phyloP scores from a whole-genome alignment of 1,284 basidiomycete genomes.

The Anthracocystis walkeri region DNA sequence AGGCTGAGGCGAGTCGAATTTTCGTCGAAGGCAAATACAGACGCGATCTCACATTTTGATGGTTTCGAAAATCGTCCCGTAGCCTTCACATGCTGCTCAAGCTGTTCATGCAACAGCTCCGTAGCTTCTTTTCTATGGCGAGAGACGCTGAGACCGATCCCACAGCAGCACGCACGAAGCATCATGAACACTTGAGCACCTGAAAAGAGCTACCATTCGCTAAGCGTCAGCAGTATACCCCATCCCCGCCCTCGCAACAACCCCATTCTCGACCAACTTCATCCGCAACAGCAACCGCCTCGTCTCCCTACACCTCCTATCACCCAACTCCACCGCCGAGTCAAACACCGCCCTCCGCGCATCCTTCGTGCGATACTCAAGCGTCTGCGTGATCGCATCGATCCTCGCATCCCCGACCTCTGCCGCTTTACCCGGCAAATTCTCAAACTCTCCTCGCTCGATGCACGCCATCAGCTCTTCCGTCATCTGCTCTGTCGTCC shows the following conservation, averaged over 20 bases:
- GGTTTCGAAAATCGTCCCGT: background rate
- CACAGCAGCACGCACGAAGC: background rate
- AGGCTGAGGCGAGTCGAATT: background rate
- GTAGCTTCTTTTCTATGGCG: background rate
- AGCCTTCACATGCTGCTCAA: too few species aligned
- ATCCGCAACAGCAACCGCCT: constrained; percentile 81
- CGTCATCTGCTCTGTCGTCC: constrained; percentile 78
- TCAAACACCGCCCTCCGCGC: constrained; percentile 80
- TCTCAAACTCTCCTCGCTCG: constrained; percentile 79
- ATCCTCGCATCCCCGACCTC: constrained; percentile 82
- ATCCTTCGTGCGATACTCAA: constrained; percentile 80
- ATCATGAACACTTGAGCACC: background rate
- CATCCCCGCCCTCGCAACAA: constrained; percentile 33
- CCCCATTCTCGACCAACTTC: constrained; percentile 74
- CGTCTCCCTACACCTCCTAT: constrained; percentile 78
- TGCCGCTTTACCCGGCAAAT: constrained; percentile 80
- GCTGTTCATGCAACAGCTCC: background rate
- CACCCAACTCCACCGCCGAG: constrained; percentile 78
- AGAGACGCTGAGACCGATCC: background rate
- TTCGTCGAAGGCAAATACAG: background rate
- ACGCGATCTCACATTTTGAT: constrained; percentile 3
- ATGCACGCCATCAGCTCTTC: constrained; percentile 80
- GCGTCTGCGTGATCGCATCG: constrained; percentile 73
- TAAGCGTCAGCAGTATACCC: constrained; percentile 24
- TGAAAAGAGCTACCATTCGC: background rate